phyloP scores from a whole-genome alignment of 2,329 filamentous ascomycete species.

The Immersiporthe knoxdaviesiana region DNA sequence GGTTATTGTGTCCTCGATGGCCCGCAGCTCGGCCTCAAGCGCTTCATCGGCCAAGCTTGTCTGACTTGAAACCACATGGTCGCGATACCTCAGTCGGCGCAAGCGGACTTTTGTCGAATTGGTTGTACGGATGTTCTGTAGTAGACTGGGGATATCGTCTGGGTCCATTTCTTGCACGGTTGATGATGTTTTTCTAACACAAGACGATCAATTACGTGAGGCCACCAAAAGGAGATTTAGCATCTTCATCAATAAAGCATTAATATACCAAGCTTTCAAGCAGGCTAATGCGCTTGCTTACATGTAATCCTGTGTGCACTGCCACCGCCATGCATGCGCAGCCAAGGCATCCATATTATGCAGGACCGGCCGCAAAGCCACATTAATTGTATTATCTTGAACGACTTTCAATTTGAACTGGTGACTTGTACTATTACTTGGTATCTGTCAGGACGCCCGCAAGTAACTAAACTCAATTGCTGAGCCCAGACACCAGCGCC shows the following conservation, averaged over 20 bases:
- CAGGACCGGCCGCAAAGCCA: neutral
- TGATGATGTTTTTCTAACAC: neutral
- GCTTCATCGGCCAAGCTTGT: slow-evolving; percentile 3
- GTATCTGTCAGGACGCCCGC: neutral
- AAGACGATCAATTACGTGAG: neutral
- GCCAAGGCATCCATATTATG: neutral
- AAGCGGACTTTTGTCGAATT: neutral
- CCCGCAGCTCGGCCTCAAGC: neutral
- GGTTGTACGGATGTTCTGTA: neutral
- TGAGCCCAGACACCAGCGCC: neutral
- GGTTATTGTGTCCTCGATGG: neutral
- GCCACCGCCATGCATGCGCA: neutral
- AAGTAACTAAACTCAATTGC: neutral
- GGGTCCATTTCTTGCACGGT: slow-evolving; percentile 10
- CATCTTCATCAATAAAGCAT: too few relatives aligned
- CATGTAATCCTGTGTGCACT: neutral
- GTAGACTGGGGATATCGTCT: slow-evolving; percentile 2
- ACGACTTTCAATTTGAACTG: neutral
- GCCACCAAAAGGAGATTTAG: neutral
- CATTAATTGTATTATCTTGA: neutral
- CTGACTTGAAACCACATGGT: neutral
- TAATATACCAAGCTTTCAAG: neutral
- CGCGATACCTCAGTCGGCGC: neutral
- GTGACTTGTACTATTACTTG: neutral
- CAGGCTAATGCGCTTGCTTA: neutral